Conservation (phyloP, 768 basidiomycete genomes). For the Sarcomyxa edulis region DNA sequence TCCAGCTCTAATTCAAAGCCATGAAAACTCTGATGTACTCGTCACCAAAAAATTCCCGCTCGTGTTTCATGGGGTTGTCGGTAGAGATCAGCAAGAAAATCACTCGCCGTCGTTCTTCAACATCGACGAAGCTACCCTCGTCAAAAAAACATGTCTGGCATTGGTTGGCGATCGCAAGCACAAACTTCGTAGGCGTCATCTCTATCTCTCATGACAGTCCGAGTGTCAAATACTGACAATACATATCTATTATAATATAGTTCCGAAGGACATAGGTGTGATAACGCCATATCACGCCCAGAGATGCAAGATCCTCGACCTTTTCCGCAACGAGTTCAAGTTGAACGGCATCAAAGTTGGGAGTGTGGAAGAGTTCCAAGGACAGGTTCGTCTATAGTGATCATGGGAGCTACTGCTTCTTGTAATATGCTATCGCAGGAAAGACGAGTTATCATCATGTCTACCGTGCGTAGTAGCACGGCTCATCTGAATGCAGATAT, state of each 20-base stretch:
- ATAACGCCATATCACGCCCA: constrained; percentile 69
- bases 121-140: constrained; percentile 43
- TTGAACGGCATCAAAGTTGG: constrained; percentile 47
- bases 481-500: constrained; percentile 44
- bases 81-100: constrained; percentile 49
- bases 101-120: constrained; percentile 65
- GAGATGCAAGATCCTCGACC: constrained; percentile 40
- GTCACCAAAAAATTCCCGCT: constrained; percentile 45
- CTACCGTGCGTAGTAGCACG: constrained; percentile 48
- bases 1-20: constrained; percentile 29
- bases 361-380: constrained; percentile 67
- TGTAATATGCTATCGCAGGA: constrained; percentile 36
- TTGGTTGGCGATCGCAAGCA: constrained; percentile 30
- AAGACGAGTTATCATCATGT: constrained; percentile 51
- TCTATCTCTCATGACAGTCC: too few species aligned
- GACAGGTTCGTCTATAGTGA: constrained; percentile 36
- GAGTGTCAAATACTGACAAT: constrained; percentile 12
- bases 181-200: constrained; percentile 36
- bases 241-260: constrained; percentile 23
- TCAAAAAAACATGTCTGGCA: constrained; percentile 40
- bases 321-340: constrained; percentile 23
- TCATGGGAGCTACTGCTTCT: constrained; percentile 13
- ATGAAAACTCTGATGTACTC: constrained; percentile 31
- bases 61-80: constrained; percentile 50
- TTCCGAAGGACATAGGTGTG: constrained; percentile 54